Evolutionary conservation across 2,329 filamentous ascomycete species (phyloP), one percentile per base, ranked within the genome.

Genomic region (Pseudocercospora crystallina): DNA sequence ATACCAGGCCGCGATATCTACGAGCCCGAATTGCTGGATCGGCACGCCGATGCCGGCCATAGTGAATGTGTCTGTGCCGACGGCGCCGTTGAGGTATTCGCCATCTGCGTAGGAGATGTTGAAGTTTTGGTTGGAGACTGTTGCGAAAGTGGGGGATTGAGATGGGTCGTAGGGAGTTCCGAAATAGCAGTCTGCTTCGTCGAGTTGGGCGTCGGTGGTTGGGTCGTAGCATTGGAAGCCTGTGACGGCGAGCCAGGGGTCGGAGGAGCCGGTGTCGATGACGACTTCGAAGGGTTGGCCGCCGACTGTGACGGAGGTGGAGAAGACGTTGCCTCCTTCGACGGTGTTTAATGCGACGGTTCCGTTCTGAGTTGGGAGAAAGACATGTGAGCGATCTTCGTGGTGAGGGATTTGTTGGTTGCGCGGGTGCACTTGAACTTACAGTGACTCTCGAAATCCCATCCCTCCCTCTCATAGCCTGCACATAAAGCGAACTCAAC

Each of bases 181-280:
- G 51, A 72, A 67, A 39, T 60, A 46, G 60, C 71, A 69, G 31
- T 60, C n/a, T 12, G 48, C 43, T 39, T 66, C 56, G 4, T 59
- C 49, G 13, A 52, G 41, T 5, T 37, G 32, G 13, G 49, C 14
- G 26, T 57, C 31, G 44, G 53, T 43, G 43, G 49, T 26, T 29
- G 58, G 31, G 35, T 63, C 57, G 43, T 53, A 49, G 53, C 65
- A 66, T 33, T 52, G 29, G 41, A 63, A 67, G 35, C 66, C 65
- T 0, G 43, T 54, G 26, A 65, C 51, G 3, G 70, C 65, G 1
- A 77, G 59, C 71, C 75, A 79, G 1, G 74, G 76, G 48, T 79
- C 76, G 43, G 70, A 72, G 47, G 72, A 75, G 9, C 76, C 76
- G 2, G 74, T 78, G 50, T 79, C 76, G 42, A 78, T 63, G 9